Percentiles rank a stretch among this genome's conserved stretches.
Evolutionary conservation across 257 asterid genomes (phyloP).

Genomic region (Gentiana macrophylla): DNA sequence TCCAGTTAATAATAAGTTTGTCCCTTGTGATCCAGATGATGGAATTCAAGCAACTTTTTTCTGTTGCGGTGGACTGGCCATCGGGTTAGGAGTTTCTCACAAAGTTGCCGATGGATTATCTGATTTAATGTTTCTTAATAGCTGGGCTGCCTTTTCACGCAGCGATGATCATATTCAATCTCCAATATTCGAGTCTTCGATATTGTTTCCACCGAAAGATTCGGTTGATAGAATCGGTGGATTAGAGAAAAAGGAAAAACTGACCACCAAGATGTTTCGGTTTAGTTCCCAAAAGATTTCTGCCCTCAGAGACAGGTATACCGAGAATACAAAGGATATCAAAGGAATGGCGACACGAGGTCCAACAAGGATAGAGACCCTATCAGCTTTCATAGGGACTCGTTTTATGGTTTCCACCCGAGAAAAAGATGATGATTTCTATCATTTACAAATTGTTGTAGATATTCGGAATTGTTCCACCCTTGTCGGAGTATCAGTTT

Average conservation of each 20-base stretch:
- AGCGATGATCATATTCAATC: no score
- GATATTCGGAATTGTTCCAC: no score
- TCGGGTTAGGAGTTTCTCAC: slow-evolving; percentile 25
- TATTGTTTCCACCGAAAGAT: slow-evolving; percentile 24
- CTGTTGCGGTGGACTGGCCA: slow-evolving; percentile 29
- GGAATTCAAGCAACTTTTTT: slow-evolving; percentile 22
- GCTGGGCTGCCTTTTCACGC: no score
- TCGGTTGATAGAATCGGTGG: no score
- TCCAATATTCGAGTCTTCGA: slow-evolving; percentile 11
- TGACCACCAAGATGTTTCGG: slow-evolving; percentile 17
- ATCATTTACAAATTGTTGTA: no score
- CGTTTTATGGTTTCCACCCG: slow-evolving; percentile 13
- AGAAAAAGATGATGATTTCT: background rate
- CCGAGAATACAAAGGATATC: background rate
- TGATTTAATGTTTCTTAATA: no score
- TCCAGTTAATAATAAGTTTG: no score
- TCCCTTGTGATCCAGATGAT: slow-evolving; percentile 16
- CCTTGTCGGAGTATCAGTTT: no score
- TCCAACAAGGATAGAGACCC: slow-evolving; percentile 44
- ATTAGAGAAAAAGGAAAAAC: slow-evolving; percentile 16
- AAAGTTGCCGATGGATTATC: slow-evolving; percentile 23
- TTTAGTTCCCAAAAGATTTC: slow-evolving; percentile 24
- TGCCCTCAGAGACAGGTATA: slow-evolving; percentile 17
- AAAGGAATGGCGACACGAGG: slow-evolving; percentile 5
- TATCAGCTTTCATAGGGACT: slow-evolving; percentile 34